phyloP scores from a whole-genome alignment of 495 filamentous ascomycete species.

The Neurospora sp. region DNA sequence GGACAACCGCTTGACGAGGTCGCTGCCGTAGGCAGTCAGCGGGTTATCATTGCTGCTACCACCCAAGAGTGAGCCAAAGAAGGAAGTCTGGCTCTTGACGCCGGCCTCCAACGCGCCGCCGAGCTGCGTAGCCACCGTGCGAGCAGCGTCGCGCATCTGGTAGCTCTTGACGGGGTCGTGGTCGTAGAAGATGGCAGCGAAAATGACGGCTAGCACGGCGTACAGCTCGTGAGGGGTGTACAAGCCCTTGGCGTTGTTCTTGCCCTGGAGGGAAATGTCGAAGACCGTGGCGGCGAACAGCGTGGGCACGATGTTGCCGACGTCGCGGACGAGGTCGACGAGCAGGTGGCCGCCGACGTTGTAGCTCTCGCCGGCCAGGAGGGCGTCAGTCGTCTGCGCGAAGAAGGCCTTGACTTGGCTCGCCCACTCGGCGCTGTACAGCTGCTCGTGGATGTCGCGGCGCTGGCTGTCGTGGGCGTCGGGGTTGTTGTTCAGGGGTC shows the following conservation, averaged over 20 bases:
- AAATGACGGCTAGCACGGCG: slow-evolving; percentile 60
- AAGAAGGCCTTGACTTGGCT: slow-evolving; percentile 52
- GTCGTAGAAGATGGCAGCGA: slow-evolving; percentile 39
- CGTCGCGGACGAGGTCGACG: slow-evolving; percentile 68
- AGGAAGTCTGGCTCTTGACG: slow-evolving; percentile 53
- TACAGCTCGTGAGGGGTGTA: slow-evolving; percentile 77
- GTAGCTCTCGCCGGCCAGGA: slow-evolving; percentile 57
- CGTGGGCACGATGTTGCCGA: slow-evolving; percentile 63
- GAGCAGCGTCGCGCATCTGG: slow-evolving; percentile 50
- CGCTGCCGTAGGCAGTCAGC: slow-evolving; percentile 56
- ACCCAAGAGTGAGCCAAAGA: slow-evolving; percentile 41
- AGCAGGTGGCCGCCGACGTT: slow-evolving; percentile 47
- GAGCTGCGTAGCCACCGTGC: slow-evolving; percentile 47
- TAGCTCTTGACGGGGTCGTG: slow-evolving; percentile 42
- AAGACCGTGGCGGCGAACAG: slow-evolving; percentile 66
- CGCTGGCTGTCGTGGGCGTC: slow-evolving; percentile 40
- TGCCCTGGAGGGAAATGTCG: slow-evolving; percentile 62
- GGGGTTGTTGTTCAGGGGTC: slow-evolving; percentile 32
- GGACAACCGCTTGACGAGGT: slow-evolving; percentile 58
- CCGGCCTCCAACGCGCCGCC: slow-evolving; percentile 25
- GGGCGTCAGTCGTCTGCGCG: slow-evolving; percentile 49
- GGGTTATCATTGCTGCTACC: slow-evolving; percentile 37
- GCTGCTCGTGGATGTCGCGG: slow-evolving; percentile 48
- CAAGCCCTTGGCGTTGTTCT: slow-evolving; percentile 54
- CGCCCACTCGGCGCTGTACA: slow-evolving; percentile 47